Conservation (phyloP, 2,329 filamentous ascomycete genomes). For the Colletotrichum graminicola region DNA sequence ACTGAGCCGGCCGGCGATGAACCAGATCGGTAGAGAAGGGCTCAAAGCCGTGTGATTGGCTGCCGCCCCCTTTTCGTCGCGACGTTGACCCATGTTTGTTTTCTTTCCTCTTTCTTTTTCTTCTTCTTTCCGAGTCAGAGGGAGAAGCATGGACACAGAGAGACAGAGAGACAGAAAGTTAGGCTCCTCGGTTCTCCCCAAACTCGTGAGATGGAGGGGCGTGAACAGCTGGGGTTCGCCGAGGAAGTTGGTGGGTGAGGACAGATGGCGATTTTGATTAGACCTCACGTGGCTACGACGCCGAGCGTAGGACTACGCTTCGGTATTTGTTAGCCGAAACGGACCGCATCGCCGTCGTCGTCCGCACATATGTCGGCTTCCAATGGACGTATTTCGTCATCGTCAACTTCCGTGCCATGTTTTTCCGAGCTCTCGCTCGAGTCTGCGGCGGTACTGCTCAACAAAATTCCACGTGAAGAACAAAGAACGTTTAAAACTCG, state of each 20-base stretch:
- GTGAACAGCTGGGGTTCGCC: background rate
- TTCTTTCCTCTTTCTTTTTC: background rate
- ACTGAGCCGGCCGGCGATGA: background rate
- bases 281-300: too few relatives aligned
- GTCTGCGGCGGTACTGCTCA: slow-evolving; percentile 83
- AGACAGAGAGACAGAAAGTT: background rate
- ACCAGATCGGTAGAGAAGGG: too few relatives aligned
- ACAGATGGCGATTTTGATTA: background rate
- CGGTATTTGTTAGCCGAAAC: too few relatives aligned
- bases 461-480: slow-evolving; percentile 92
- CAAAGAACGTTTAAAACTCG: too few relatives aligned
- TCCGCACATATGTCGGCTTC: slow-evolving; percentile 85
- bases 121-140: background rate
- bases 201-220: background rate
- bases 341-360: slow-evolving; percentile 78
- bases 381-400: slow-evolving; percentile 82
- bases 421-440: slow-evolving; percentile 82
- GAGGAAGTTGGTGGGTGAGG: background rate
- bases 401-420: slow-evolving; percentile 83
- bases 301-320: too few relatives aligned
- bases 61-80: background rate
- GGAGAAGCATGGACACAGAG: background rate
- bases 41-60: background rate
- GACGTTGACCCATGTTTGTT: background rate
- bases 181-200: background rate